Evolutionary conservation across 192 early-diverging fungal genomes (phyloP).

Genomic region (Funneliformis geosporum): DNA sequence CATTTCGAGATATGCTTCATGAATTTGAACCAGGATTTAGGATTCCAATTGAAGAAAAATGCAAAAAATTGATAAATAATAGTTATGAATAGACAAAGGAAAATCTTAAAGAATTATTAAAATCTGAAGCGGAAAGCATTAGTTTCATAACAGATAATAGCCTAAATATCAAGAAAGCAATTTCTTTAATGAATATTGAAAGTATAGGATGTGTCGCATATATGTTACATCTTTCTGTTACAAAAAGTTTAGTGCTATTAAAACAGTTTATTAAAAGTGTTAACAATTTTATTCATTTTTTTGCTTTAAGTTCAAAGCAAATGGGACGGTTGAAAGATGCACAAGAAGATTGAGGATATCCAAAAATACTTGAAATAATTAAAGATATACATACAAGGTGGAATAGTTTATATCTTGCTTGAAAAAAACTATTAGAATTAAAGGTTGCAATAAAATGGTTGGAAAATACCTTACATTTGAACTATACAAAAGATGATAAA

Average conservation of each 20-base stretch:
- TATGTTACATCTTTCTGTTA: not conserved
- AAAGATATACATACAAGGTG: not conserved
- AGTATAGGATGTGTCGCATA: not conserved
- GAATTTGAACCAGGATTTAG: not conserved
- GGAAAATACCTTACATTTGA: not conserved
- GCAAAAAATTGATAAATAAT: not conserved
- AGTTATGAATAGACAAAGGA: too few species aligned
- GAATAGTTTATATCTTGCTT: not conserved
- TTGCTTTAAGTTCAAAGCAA: not conserved
- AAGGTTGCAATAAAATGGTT: not conserved
- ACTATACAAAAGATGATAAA: not conserved
- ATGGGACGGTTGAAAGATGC: not conserved
- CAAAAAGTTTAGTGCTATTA: not conserved
- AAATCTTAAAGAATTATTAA: too few species aligned
- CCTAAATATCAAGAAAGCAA: constrained; percentile 2
- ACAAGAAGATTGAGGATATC: not conserved
- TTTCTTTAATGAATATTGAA: not conserved
- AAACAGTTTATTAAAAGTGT: not conserved
- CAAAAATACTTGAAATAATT: constrained; percentile 10
- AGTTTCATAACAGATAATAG: not conserved
- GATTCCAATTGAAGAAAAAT: not conserved
- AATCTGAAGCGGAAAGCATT: not conserved
- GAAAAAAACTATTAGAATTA: not conserved
- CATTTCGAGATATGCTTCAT: not conserved
- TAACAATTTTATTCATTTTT: not conserved